Evolutionary conservation across 176 grass and related monocot genomes (phyloP).

Genomic region (Thinopyrum elongatum): DNA sequence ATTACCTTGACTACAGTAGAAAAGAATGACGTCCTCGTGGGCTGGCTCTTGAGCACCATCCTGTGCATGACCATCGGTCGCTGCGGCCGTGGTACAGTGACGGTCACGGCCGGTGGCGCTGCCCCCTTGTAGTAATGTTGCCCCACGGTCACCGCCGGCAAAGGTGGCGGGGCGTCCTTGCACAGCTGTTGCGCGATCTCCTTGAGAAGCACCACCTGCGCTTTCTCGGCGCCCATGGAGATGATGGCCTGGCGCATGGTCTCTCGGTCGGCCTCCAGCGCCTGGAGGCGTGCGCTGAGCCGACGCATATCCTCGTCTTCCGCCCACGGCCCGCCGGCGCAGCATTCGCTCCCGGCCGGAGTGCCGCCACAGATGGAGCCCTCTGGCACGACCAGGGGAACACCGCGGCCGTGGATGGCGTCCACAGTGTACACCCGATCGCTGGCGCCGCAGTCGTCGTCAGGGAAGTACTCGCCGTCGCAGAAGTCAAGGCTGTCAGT

Average conservation of each 20-base stretch:
- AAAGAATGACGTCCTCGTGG: conserved; percentile 37
- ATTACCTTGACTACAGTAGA: conserved; percentile 58
- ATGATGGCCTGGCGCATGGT: conserved; percentile 76
- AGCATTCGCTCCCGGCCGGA: conserved; percentile 3
- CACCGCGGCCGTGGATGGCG: conserved; percentile 47
- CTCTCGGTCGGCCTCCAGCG: conserved; percentile 77
- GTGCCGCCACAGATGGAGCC: conserved; percentile 33
- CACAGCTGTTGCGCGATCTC: conserved; percentile 86
- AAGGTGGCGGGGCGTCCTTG: conserved; percentile 34
- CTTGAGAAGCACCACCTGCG: conserved; percentile 68
- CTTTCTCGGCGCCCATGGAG: conserved; percentile 63
- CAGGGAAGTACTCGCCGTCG: conserved; percentile 31
- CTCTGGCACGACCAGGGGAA: conserved; percentile 38
- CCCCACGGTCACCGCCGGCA: background rate
- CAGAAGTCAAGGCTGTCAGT: conserved; percentile 37
- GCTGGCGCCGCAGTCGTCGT: conserved; percentile 36
- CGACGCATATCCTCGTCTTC: conserved; percentile 65
- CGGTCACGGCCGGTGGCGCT: conserved; percentile 13
- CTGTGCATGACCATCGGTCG: conserved; percentile 44
- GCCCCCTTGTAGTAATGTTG: conserved; percentile 42
- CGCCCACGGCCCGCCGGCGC: conserved; percentile 9
- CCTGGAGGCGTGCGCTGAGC: conserved; percentile 59
- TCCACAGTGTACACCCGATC: conserved; percentile 65
- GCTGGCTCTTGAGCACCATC: conserved; percentile 43
- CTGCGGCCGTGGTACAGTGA: conserved; percentile 14